phyloP scores from a whole-genome alignment of 257 asterid genomes.

The Cruciata laevipes region DNA sequence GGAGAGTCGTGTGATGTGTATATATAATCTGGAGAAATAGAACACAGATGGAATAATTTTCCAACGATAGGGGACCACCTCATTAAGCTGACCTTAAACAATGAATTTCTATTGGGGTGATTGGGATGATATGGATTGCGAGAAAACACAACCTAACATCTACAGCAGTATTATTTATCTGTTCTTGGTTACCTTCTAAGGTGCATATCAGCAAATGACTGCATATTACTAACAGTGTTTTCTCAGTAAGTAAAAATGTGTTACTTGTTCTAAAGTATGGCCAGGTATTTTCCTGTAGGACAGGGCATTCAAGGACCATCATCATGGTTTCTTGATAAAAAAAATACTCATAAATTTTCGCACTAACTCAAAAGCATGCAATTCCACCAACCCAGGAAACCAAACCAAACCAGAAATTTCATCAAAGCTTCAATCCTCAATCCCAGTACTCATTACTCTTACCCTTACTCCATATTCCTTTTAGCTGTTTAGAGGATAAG shows the following conservation, averaged over 20 bases:
- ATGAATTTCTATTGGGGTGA: neutral
- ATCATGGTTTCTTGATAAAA: neutral
- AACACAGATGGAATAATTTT: too few species aligned
- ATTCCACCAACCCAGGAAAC: neutral
- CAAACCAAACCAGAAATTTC: neutral
- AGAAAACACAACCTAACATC: neutral
- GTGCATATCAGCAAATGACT: neutral
- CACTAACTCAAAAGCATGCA: slow-evolving; percentile 3
- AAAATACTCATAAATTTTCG: neutral
- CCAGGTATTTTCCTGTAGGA: neutral
- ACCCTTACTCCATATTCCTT: neutral
- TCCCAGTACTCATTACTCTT: slow-evolving; percentile 1
- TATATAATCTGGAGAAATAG: neutral
- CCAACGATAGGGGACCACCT: neutral
- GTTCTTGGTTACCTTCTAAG: neutral
- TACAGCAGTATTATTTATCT: neutral
- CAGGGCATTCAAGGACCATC: neutral
- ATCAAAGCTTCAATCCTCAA: neutral
- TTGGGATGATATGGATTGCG: neutral
- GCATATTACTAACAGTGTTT: neutral
- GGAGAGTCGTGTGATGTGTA: neutral
- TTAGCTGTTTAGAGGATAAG: neutral
- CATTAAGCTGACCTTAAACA: neutral
- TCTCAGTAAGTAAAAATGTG: neutral
- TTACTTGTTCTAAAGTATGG: neutral